Base-by-base conservation (phyloP, 176 grass and related monocot species). In the Eremochloa ophiuroides region DNA sequence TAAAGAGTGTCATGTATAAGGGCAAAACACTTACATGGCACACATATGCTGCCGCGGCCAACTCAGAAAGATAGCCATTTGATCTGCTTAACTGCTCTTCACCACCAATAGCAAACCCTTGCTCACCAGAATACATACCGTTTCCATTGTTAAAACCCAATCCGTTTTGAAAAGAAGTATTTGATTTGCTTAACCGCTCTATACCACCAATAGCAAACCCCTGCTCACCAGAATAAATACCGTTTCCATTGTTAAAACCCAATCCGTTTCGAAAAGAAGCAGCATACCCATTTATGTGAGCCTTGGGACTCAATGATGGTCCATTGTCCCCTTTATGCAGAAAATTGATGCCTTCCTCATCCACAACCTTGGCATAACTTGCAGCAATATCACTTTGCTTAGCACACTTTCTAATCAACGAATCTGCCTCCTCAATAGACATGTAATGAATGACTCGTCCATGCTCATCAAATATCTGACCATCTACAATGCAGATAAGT, bases 61-160 rank as follows among this genome's bases (percentile, higher is more conserved):
- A 86, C 72, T 98, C 95, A 81, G 92, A 95, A 66, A 98, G 84
- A 62, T 91, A 98, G 33, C 88, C 90, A 86, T 89, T 98, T 74
- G 85, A 94, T 51, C 83, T 91, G 66, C 84, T 92, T 67, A 90
- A 85, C 50, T 26, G 35, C 79, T 91, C 94, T 85, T 89, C 89
- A 47, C 91, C 94, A 72, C 94, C 91, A 94, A 94, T 94, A 64
- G 91, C 89, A 87, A 94, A 97, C 40, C 91, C 91, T 81, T 86
- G 87, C 58, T 91, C 87, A 76, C 79, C 82, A 86, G 79, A 93
- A 77, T 80, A 90, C 63, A 94, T 60, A 64, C 94, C 94, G 77
- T 94, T 94, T 73, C 91, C 94, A 62, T 94, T 97, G 63, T 92
- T 87, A 83, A 97, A 97, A 18, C 94, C 91, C 35, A 94, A 84